Percentiles rank a stretch among this genome's conserved stretches.
Conservation (phyloP, 129 eudicot species). For the Artemisia annua region DNA sequence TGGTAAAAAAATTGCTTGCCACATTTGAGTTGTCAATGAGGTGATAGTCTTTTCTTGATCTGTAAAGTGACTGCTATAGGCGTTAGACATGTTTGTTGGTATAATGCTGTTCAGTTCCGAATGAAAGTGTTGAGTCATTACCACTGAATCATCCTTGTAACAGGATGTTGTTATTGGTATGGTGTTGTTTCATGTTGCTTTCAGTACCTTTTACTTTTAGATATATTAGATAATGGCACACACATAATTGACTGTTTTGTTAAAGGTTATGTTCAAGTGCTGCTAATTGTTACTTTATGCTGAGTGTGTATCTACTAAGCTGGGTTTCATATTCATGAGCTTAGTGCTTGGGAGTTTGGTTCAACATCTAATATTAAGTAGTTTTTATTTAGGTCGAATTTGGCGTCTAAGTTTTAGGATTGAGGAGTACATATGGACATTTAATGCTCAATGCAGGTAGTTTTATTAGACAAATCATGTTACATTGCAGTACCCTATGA, state of each 20-base stretch:
- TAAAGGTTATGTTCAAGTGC: too few species aligned
- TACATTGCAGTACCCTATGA: too few species aligned
- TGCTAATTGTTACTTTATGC: too few species aligned
- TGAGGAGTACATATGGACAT: background rate
- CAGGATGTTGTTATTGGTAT: too few species aligned
- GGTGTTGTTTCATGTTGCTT: background rate
- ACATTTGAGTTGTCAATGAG: too few species aligned
- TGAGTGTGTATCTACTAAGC: background rate
- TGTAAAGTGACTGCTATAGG: background rate
- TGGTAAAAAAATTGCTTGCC: too few species aligned
- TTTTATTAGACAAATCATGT: background rate
- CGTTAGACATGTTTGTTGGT: background rate
- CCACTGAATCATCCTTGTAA: too few species aligned
- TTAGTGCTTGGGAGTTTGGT: background rate
- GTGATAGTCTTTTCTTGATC: too few species aligned
- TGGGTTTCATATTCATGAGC: background rate
- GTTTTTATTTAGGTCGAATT: background rate
- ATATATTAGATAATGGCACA: background rate
- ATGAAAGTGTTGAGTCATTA: too few species aligned
- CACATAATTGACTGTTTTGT: too few species aligned
- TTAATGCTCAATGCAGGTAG: too few species aligned
- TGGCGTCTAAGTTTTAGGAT: background rate
- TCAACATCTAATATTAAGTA: background rate
- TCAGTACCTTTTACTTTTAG: background rate
- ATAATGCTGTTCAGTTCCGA: background rate